phyloP scores from a whole-genome alignment of 495 filamentous ascomycete species.

The Trichoderma reesei region DNA sequence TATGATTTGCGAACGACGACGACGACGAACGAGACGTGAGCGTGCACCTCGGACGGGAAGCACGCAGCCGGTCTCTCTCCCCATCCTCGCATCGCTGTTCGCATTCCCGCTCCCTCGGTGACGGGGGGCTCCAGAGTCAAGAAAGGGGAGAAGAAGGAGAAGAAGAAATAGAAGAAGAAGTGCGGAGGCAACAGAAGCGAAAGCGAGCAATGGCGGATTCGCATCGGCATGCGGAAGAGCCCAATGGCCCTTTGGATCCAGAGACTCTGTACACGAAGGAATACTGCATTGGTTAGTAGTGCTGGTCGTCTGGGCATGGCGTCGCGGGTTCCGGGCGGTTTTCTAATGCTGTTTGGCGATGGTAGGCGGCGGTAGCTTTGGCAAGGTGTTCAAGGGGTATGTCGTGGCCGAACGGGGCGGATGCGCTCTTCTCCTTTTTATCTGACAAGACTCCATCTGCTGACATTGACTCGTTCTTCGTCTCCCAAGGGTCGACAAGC shows the following conservation, averaged over 20 bases:
- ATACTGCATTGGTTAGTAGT: constrained; percentile 71
- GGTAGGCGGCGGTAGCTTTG: constrained; percentile 77
- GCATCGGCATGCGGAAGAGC: constrained; percentile 29
- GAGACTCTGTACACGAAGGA: constrained; percentile 88
- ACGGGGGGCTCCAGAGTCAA: not conserved
- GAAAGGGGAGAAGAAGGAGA: not conserved
- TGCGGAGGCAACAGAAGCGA: too few species aligned
- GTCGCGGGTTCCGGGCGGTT: too few species aligned
- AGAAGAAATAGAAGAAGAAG: not conserved
- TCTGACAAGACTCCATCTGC: not conserved
- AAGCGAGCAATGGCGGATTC: constrained; percentile 29
- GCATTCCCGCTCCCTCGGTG: not conserved
- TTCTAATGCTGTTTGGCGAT: not conserved
- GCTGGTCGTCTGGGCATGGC: constrained; percentile 10
- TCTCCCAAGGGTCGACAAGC: constrained; percentile 60
- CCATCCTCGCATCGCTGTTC: not conserved
- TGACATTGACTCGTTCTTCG: constrained; percentile 18
- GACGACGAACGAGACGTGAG: not conserved
- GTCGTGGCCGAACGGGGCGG: constrained; percentile 14
- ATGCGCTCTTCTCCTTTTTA: not conserved
- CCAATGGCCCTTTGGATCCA: constrained; percentile 54
- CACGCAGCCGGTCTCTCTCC: too few species aligned
- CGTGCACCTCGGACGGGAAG: not conserved
- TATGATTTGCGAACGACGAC: not conserved
- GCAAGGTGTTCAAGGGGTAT: constrained; percentile 91